Conservation (phyloP, 2,329 filamentous ascomycete genomes). For the Pyricularia grisea region DNA sequence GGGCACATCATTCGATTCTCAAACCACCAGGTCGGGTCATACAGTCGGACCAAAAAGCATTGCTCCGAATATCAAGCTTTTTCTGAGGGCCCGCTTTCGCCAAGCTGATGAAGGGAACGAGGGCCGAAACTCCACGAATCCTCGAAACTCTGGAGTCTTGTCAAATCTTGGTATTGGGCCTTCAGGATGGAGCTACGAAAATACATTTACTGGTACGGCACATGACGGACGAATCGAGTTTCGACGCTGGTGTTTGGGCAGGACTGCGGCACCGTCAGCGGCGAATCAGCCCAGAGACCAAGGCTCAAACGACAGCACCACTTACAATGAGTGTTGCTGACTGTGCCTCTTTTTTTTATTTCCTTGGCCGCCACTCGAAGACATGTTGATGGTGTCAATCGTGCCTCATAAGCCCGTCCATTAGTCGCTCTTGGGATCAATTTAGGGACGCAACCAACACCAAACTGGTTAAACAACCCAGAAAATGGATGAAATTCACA, state of each 20-base stretch:
- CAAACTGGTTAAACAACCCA: not conserved
- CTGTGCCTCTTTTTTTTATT: not conserved
- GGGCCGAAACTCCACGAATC: not conserved
- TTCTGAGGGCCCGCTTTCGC: not conserved
- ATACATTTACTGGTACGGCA: not conserved
- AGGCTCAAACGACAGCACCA: not conserved
- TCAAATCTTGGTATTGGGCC: not conserved
- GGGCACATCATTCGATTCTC: not conserved
- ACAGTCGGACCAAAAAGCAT: not conserved
- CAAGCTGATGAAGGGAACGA: not conserved
- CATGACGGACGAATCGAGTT: not conserved
- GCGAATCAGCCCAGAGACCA: not conserved
- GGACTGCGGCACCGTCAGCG: not conserved
- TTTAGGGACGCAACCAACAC: not conserved
- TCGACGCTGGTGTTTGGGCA: not conserved
- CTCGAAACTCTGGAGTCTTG: not conserved
- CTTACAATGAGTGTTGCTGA: not conserved
- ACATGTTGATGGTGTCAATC: not conserved
- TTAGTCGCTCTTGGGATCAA: not conserved
- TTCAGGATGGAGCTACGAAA: not conserved
- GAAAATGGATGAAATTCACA: not conserved
- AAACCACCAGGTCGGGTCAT: not conserved
- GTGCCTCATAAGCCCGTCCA: not conserved
- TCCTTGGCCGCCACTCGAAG: not conserved
- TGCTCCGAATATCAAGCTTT: not conserved